phyloP scores from a whole-genome alignment of 1,139 yeast genomes.

The Blastobotrys arbuscula region DNA sequence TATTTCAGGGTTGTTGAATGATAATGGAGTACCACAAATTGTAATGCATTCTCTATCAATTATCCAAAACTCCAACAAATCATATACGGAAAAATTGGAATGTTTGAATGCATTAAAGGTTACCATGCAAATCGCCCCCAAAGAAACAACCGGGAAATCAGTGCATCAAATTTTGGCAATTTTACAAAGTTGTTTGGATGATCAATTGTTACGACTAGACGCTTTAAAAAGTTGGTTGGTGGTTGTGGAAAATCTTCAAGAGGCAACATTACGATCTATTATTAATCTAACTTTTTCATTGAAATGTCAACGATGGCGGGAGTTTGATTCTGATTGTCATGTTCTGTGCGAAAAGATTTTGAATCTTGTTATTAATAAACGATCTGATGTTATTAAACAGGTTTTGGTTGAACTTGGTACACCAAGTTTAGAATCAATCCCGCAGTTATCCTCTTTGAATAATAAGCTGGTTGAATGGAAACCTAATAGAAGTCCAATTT shows the following conservation, averaged over 20 bases:
- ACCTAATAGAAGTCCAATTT: conserved; percentile 7
- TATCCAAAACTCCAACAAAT: conserved; percentile 66
- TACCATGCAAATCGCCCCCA: conserved; percentile 55
- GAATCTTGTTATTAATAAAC: conserved; percentile 16
- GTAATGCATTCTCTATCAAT: conserved; percentile 76
- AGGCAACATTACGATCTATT: conserved; percentile 50
- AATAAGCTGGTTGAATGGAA: neutral
- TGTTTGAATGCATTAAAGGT: conserved; percentile 72
- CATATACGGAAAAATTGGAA: conserved; percentile 61
- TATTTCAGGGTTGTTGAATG: conserved; percentile 16
- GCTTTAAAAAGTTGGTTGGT: conserved; percentile 65
- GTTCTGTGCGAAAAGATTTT: conserved; percentile 21
- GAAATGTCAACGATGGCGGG: conserved; percentile 58
- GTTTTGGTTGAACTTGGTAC: conserved; percentile 17
- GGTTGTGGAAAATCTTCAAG: conserved; percentile 40
- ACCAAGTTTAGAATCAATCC: conserved; percentile 25
- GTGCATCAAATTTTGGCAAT: conserved; percentile 87
- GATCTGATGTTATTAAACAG: conserved; percentile 21
- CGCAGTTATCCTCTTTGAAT: conserved; percentile 23
- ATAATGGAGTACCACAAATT: conserved; percentile 54
- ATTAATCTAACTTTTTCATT: conserved; percentile 53
- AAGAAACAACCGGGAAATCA: conserved; percentile 58
- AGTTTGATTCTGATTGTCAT: conserved; percentile 21
- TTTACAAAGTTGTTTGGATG: conserved; percentile 72
- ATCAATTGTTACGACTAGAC: conserved; percentile 51